Percentiles rank a stretch among this genome's conserved stretches.
Conservation (phyloP, 257 asterid genomes). For the Salvia miltiorrhiza region DNA sequence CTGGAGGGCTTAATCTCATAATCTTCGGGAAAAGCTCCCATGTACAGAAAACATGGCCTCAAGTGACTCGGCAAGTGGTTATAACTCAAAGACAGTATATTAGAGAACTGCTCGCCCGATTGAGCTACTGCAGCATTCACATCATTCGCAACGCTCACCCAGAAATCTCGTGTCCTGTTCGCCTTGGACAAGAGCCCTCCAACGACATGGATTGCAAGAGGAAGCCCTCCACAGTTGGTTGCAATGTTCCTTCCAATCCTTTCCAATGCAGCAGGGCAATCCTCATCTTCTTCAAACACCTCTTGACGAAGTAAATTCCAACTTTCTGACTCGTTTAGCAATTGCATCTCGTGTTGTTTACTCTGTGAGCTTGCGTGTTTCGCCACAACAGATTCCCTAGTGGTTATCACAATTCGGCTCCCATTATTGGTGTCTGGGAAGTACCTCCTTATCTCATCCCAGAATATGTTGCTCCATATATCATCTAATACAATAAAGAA, state of each 20-base stretch:
- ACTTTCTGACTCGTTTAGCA: constrained; percentile 1
- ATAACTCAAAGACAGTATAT: neutral
- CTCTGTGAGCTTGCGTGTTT: neutral
- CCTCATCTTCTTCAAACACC: constrained; percentile 12
- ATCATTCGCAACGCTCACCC: constrained; percentile 1
- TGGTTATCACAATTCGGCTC: constrained; percentile 12
- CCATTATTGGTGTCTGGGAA: too few relatives aligned
- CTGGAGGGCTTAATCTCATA: too few relatives aligned
- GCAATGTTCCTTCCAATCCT: constrained; percentile 13
- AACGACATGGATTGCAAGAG: constrained; percentile 22
- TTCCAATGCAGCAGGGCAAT: constrained; percentile 14
- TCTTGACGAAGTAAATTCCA: constrained; percentile 23
- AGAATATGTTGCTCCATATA: too few relatives aligned
- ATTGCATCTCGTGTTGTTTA: constrained; percentile 4
- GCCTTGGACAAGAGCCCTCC: constrained; percentile 14
- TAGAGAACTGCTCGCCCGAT: neutral
- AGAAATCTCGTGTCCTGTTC: neutral
- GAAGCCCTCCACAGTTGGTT: constrained; percentile 19
- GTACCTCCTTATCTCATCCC: too few relatives aligned
- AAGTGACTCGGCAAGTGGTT: constrained; percentile 12
- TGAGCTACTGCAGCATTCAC: neutral
- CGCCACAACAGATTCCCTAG: constrained; percentile 6
- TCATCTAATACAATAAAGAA: too few relatives aligned
- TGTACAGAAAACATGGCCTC: constrained; percentile 8
- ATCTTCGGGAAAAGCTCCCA: too few relatives aligned